phyloP scores from a whole-genome alignment of 1,139 yeast species.

The Magnusiomyces suaveolens region DNA sequence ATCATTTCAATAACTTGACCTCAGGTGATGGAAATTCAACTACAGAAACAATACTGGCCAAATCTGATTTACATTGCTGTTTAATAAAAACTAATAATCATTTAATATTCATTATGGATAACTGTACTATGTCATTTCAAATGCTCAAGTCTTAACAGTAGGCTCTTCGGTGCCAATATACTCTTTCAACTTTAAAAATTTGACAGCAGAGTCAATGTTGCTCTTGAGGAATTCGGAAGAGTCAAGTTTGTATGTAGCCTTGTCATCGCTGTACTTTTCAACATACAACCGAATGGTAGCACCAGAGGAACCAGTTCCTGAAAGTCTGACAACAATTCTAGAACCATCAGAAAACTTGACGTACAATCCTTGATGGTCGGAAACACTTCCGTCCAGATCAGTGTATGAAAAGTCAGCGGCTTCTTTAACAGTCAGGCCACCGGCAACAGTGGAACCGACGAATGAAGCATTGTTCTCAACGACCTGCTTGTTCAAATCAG shows the following conservation, averaged over 20 bases:
- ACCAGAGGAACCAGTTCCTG: constrained; percentile 97
- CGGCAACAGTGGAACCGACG: constrained; percentile 40
- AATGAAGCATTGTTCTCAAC: constrained; percentile 36
- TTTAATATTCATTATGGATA: no score
- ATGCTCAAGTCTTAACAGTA: constrained; percentile 75
- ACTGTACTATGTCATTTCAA: no score
- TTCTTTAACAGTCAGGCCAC: constrained; percentile 50
- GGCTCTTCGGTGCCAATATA: constrained; percentile 78
- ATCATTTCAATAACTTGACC: no score
- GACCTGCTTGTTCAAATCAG: constrained; percentile 42
- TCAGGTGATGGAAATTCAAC: no score
- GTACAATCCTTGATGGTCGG: constrained; percentile 84
- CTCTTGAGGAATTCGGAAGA: constrained; percentile 64
- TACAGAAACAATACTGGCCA: no score
- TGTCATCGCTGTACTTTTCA: constrained; percentile 69
- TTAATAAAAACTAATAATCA: no score
- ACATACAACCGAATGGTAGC: constrained; percentile 91
- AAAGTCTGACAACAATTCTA: constrained; percentile 79
- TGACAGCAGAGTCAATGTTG: constrained; percentile 55
- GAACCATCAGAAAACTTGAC: constrained; percentile 76
- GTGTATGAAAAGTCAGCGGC: constrained; percentile 89
- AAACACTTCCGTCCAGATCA: constrained; percentile 87
- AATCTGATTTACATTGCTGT: no score
- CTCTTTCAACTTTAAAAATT: constrained; percentile 62
- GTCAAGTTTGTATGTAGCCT: constrained; percentile 38